Base-by-base conservation (phyloP, 2,329 filamentous ascomycete species). In the Fusarium vanettenii region DNA sequence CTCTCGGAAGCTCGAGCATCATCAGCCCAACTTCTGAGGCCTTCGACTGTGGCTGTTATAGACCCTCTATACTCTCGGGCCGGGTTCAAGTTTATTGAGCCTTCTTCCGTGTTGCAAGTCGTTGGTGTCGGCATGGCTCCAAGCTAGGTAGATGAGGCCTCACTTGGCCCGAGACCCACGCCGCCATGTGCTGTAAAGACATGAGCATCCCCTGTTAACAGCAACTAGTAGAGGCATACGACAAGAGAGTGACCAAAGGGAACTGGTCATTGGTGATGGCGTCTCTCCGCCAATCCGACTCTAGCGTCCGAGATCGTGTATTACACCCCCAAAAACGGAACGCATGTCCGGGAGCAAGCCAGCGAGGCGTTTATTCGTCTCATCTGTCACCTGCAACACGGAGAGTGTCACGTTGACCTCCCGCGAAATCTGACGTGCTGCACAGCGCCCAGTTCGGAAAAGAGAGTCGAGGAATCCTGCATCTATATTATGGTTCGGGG, bases 381-480 rank as follows among this genome's bases (percentile, higher is more conserved):
- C 56, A 39, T 25, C 22, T 64, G 45, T 35, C 45, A 33, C 52
- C 22, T 59, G 39, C 48, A 35, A 65, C 56, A 48, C 43, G 22
- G 56, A 25, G 45, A 52, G 56, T 61, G 57, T 66, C 57, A 66
- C 35, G 57, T 61, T 66, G 64, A 16, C 41, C 33, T 35, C 45
- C 57, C 43, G 14, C 43, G 61, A 41, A 62, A 60, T 60, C 66
- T 39, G 55, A 57, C 35, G 45, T 55, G 66, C 61, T 65, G 66
- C 66, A 65, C 60, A 35, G 55, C 55, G 61, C 66, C 39, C 61
- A 27, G 22, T 68, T 60, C 41, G 60, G 66, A 65, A 59, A 56
- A 61, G 45, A 48, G 31, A 52, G 41, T 60, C 31, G 35, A 62
- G 56, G 29, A 43, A 66, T 37, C 43, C 57, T 61, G 43, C 37